Conservation (phyloP, 2,329 filamentous ascomycete genomes). For the Shiraia sp. region DNA sequence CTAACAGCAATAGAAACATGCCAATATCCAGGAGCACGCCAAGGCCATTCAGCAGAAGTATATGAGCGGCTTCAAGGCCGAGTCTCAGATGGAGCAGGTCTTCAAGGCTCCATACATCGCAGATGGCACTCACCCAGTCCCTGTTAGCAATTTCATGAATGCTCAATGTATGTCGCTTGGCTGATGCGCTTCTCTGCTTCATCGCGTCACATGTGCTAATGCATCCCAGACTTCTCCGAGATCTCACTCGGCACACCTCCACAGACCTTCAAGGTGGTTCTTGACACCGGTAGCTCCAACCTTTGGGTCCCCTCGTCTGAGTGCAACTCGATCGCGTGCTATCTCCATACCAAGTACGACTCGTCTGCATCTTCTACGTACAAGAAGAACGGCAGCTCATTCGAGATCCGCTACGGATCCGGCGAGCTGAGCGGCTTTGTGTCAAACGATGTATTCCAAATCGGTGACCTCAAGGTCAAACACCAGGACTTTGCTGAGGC, state of each 20-base stretch:
- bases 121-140: slow-evolving; percentile 75
- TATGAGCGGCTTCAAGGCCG: slow-evolving; percentile 79
- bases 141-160: slow-evolving; percentile 97
- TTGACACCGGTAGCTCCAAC: slow-evolving; percentile 98
- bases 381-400: slow-evolving; percentile 89
- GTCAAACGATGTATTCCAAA: slow-evolving; percentile 82
- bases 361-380: slow-evolving; percentile 85
- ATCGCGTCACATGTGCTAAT: slow-evolving; percentile 19
- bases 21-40: slow-evolving; percentile 80
- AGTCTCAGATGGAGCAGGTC: slow-evolving; percentile 71
- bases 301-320: slow-evolving; percentile 93
- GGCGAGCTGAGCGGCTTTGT: slow-evolving; percentile 92
- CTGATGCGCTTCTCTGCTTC: background rate
- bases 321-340: slow-evolving; percentile 96
- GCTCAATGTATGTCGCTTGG: slow-evolving; percentile 80
- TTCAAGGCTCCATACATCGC: slow-evolving; percentile 74
- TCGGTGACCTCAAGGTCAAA: slow-evolving; percentile 88
- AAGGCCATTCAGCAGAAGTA: slow-evolving; percentile 92
- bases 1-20: slow-evolving; percentile 62
- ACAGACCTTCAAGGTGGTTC: slow-evolving; percentile 96
- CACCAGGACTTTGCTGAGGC: slow-evolving; percentile 95
- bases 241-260: slow-evolving; percentile 90
- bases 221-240: slow-evolving; percentile 81
- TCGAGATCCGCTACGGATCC: slow-evolving; percentile 94
- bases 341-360: slow-evolving; percentile 96